Percentiles rank a stretch among this genome's conserved stretches.
Evolutionary conservation across 2,329 filamentous ascomycete species (phyloP).

Genomic region (Cladosporium sp.): DNA sequence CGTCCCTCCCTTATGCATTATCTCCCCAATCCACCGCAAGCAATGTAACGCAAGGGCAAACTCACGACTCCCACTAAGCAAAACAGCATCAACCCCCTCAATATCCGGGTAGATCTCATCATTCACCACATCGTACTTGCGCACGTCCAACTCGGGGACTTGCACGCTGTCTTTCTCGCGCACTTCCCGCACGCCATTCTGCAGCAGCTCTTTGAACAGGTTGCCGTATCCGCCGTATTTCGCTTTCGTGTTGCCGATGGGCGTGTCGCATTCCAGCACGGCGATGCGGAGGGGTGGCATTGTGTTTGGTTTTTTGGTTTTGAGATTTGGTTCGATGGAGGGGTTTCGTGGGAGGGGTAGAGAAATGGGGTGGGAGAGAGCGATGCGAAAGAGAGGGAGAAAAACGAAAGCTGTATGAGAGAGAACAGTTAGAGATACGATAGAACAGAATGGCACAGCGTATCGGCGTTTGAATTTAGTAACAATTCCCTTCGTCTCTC

Average conservation of each 20-base stretch:
- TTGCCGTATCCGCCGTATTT: slow-evolving; percentile 70
- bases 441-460: too few species aligned
- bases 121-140: slow-evolving; percentile 67
- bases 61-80: slow-evolving; percentile 63
- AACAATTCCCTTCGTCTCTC: too few species aligned
- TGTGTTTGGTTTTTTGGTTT: neutral
- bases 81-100: slow-evolving; percentile 72
- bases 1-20: neutral
- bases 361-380: neutral
- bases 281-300: slow-evolving; percentile 62
- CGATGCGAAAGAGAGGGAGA: too few species aligned
- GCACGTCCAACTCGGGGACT: slow-evolving; percentile 51
- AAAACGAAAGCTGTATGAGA: too few species aligned
- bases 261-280: slow-evolving; percentile 83
- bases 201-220: slow-evolving; percentile 50
- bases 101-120: slow-evolving; percentile 66
- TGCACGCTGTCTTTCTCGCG: slow-evolving; percentile 45
- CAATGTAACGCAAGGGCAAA: too few species aligned
- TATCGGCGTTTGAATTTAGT: too few species aligned
- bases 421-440: too few species aligned
- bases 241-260: slow-evolving; percentile 58
- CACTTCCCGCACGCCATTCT: slow-evolving; percentile 44
- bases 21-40: slow-evolving; percentile 12
- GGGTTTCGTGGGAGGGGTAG: neutral
- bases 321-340: neutral